phyloP scores from a whole-genome alignment of 2,329 filamentous ascomycete genomes.

The Talaromyces piceae region DNA sequence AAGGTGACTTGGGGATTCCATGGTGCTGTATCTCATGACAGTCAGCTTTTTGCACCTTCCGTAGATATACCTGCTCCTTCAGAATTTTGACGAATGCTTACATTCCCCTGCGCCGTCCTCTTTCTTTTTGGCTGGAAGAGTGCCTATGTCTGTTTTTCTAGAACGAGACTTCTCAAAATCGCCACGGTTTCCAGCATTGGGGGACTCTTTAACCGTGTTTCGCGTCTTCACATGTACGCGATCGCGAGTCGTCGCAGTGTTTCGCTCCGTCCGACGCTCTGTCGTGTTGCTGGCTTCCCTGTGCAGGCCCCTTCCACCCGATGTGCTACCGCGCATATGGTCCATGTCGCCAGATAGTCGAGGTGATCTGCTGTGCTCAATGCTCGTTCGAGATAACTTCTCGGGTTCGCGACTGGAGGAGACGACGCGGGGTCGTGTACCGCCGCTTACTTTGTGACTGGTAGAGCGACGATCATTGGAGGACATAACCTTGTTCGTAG shows the following conservation, averaged over 20 bases:
- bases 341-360: constrained; percentile 25
- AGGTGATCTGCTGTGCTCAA: constrained; percentile 24
- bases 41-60: not conserved
- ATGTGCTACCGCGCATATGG: constrained; percentile 23
- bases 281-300: constrained; percentile 26
- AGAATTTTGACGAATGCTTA: constrained; percentile 16
- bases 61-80: not conserved
- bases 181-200: constrained; percentile 24
- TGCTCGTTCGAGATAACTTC: constrained; percentile 15
- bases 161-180: constrained; percentile 28
- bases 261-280: constrained; percentile 36
- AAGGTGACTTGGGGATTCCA: constrained; percentile 80
- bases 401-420: constrained; percentile 33
- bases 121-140: constrained; percentile 19
- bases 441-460: constrained; percentile 26
- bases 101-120: constrained; percentile 28
- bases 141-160: constrained; percentile 23
- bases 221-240: constrained; percentile 52
- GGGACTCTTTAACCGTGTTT: constrained; percentile 47
- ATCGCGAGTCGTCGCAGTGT: constrained; percentile 55
- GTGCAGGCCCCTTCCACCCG: constrained; percentile 25
- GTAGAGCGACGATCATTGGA: constrained; percentile 33
- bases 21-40: constrained; percentile 24
- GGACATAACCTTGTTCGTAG: constrained; percentile 27
- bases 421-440: constrained; percentile 31